These are phyloP conservation scores for Alternaria incomplexa DNA, from an alignment of 2,329 filamentous ascomycete genomes.

Conservation along the genomic window DNA sequence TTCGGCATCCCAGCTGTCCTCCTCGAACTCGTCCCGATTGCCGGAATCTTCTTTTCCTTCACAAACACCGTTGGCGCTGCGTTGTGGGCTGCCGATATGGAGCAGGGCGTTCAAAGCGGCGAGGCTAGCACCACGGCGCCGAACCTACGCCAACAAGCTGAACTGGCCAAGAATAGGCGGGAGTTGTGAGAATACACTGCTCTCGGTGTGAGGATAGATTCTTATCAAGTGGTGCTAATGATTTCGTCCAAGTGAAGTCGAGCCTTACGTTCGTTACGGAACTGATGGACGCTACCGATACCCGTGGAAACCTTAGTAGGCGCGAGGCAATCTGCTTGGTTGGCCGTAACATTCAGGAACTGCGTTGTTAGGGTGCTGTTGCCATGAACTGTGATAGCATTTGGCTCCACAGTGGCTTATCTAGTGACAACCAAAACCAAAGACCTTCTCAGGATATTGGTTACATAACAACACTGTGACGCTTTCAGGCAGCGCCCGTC, in stretches of 20 bases:
- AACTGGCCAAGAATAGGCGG: conserved; percentile 37
- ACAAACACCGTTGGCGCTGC: conserved; percentile 93
- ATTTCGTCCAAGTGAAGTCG: conserved; percentile 10
- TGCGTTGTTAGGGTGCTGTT: neutral
- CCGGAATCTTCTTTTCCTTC: conserved; percentile 83
- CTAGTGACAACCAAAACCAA: neutral
- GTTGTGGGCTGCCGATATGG: conserved; percentile 90
- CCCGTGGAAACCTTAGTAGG: conserved; percentile 45
- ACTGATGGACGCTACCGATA: conserved; percentile 32
- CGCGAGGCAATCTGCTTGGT: conserved; percentile 38
- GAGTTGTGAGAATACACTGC: conserved; percentile 38
- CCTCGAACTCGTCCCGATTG: conserved; percentile 83
- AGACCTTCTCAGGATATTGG: neutral
- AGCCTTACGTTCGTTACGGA: conserved; percentile 13
- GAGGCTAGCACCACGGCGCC: conserved; percentile 40
- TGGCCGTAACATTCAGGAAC: conserved; percentile 25
- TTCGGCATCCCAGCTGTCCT: conserved; percentile 80
- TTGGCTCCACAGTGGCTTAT: neutral
- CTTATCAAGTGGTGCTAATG: conserved; percentile 13
- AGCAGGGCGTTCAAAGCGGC: conserved; percentile 48
- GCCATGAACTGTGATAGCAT: neutral
- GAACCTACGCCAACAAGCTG: conserved; percentile 45
- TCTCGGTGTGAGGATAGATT: neutral
- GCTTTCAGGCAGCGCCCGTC: neutral
- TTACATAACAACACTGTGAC: neutral